Percentiles rank a stretch among this genome's conserved stretches.
Evolutionary conservation across 2,329 filamentous ascomycete species (phyloP).

Genomic region (Stagonosporopsis vannaccii): DNA sequence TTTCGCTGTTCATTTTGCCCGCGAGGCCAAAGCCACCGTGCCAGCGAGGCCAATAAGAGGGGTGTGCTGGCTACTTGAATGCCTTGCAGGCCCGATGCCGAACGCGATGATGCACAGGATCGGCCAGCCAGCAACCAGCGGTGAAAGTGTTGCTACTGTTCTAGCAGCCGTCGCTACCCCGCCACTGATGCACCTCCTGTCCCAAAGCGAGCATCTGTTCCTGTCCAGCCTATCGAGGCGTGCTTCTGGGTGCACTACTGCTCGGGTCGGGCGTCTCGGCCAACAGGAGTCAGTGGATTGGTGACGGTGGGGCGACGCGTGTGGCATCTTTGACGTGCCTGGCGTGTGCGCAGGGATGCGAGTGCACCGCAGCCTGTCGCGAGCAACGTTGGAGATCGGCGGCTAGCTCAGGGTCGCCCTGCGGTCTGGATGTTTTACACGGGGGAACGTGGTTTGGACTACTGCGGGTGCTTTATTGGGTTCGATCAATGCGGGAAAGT

Average conservation of each 20-base stretch:
- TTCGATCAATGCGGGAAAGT: constrained; percentile 17
- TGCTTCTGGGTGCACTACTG: neutral
- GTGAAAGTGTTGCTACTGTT: constrained; percentile 13
- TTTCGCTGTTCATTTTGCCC: constrained; percentile 11
- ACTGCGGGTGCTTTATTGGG: constrained; percentile 23
- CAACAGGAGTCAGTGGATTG: constrained; percentile 15
- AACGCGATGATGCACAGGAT: constrained; percentile 1
- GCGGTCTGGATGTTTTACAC: constrained; percentile 20
- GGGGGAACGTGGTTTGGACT: constrained; percentile 22
- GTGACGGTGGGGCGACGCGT: constrained; percentile 10
- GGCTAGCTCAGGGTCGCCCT: constrained; percentile 20
- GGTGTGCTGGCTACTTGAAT: constrained; percentile 1
- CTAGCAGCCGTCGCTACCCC: constrained; percentile 15
- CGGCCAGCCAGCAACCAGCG: constrained; percentile 11
- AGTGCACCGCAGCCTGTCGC: constrained; percentile 7
- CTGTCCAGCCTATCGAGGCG: neutral
- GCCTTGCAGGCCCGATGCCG: constrained; percentile 5
- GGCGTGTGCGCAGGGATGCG: constrained; percentile 5
- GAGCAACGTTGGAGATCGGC: constrained; percentile 19
- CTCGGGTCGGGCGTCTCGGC: constrained; percentile 6
- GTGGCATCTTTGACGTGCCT: constrained; percentile 17
- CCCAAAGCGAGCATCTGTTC: constrained; percentile 16
- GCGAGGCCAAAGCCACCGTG: constrained; percentile 11
- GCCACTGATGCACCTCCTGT: constrained; percentile 6
- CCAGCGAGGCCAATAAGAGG: constrained; percentile 3